These are phyloP conservation scores for Wickerhamomyces subpelliculosus DNA, from an alignment of 805 yeast genomes.

Conservation along the genomic window DNA sequence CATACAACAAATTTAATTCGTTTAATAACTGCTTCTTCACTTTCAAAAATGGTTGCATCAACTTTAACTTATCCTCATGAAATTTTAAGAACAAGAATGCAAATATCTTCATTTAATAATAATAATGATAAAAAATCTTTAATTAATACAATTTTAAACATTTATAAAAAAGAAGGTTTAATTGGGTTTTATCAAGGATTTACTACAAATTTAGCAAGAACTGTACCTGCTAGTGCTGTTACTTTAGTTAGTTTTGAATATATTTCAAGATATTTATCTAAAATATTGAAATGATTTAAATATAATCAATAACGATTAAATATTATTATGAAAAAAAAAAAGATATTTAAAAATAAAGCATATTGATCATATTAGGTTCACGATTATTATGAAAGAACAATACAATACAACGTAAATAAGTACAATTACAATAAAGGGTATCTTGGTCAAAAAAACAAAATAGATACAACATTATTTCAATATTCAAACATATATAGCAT, in stretches of 20 bases:
- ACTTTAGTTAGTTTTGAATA: slow-evolving; percentile 90
- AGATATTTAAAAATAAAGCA: no score
- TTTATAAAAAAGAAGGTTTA: slow-evolving; percentile 60
- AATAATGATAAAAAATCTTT: slow-evolving; percentile 16
- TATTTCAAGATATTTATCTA: slow-evolving; percentile 28
- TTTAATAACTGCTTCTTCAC: slow-evolving; percentile 60
- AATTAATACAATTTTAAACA: slow-evolving; percentile 15
- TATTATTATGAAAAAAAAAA: no score
- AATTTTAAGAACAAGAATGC: slow-evolving; percentile 86
- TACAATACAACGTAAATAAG: no score
- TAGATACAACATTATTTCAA: no score
- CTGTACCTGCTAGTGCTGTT: slow-evolving; percentile 94
- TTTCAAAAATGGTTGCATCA: slow-evolving; percentile 85
- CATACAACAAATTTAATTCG: slow-evolving; percentile 27
- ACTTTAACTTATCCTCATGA: slow-evolving; percentile 93
- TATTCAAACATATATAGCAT: no score
- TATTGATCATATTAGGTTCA: no score
- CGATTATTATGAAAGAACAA: no score
- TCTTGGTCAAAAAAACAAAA: no score
- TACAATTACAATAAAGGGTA: no score
- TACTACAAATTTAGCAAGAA: slow-evolving; percentile 75
- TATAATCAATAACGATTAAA: not conserved
- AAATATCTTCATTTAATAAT: slow-evolving; percentile 35
- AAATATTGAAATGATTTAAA: slow-evolving; percentile 18
- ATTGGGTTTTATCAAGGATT: slow-evolving; percentile 88